Base-by-base conservation (phyloP, 2,329 filamentous ascomycete genomes). In the Sclerotinia borealis region DNA sequence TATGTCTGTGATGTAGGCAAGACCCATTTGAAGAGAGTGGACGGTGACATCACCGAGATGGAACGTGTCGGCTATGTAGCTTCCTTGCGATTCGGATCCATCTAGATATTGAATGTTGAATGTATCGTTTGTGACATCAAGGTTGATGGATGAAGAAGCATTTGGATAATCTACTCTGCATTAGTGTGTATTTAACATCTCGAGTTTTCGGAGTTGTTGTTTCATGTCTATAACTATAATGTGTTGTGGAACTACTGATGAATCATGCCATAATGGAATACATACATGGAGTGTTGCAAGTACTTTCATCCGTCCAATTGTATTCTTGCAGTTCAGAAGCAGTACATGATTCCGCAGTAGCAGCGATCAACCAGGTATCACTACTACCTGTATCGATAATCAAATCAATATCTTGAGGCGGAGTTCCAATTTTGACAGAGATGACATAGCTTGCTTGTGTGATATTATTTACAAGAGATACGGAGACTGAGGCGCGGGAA, bases 81-180 rank as follows among this genome's bases (percentile, higher is more conserved):
- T 86, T 69, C 84, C 79, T 4, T 69, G 64, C 2, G 83, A 82
- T 7, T 77, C 78, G 2, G 80, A 79, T 43, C 78, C 76, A 68
- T 87, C 82, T 68, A 85, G 79, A 67, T 89, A 88, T 25, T 75
- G 75, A 63, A 90, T 88, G 61, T 79, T 70, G 69, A 87, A 86
- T 36, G 10, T 2, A 29, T 39, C 15, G 1, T 17, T 15, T 22
- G 47, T 36, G 27, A 43, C 9, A 5, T 17, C 43, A 4, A 7
- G 1, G 1, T 52, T 17, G 3, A 45, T 39, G 6, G 36, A 22
- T 2, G 31, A 48, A 41, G n/a, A 34, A 25, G 22, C 5, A 13
- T 36, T 48, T 37, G 22, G 31, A 17, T 22, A 47, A 64, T 45
- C 54, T 58, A 25, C 5, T 19, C 2, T 6, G 15, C 25, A 25